phyloP scores from a whole-genome alignment of 345 rosid genomes.

The Eucalyptus sp. region DNA sequence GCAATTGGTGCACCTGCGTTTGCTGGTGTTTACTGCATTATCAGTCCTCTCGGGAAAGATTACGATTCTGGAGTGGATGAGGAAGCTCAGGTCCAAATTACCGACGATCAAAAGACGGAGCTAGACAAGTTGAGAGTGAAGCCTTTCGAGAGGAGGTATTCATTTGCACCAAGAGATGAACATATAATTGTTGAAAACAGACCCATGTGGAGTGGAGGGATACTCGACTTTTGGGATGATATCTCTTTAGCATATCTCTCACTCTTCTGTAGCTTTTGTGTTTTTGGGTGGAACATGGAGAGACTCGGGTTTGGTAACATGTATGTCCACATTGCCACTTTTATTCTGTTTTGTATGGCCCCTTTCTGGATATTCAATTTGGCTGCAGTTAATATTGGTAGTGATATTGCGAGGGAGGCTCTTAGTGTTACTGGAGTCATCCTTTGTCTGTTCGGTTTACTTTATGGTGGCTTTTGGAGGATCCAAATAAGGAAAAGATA shows the following conservation, averaged over 20 bases:
- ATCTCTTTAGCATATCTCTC: conserved; percentile 80
- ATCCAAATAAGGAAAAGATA: conserved; percentile 84
- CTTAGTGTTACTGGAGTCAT: conserved; percentile 57
- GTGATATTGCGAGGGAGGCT: conserved; percentile 48
- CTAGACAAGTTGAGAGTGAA: conserved; percentile 6
- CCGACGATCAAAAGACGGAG: conserved; percentile 10
- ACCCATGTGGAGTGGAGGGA: conserved; percentile 85
- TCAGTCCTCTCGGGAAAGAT: conserved; percentile 88
- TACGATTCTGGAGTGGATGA: conserved; percentile 46
- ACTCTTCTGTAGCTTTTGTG: conserved; percentile 73
- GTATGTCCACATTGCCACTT: conserved; percentile 91
- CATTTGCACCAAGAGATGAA: conserved; percentile 45
- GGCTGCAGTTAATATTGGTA: conserved; percentile 73
- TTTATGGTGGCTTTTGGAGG: conserved; percentile 97
- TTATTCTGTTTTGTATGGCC: conserved; percentile 74
- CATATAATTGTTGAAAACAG: conserved; percentile 23
- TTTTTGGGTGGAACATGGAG: conserved; percentile 98
- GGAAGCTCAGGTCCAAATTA: conserved; percentile 39
- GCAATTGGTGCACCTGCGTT: conserved; percentile 89
- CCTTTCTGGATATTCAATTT: conserved; percentile 90
- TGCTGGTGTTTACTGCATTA: conserved; percentile 66
- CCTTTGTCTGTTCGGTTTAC: conserved; percentile 74
- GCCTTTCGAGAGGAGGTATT: conserved; percentile 46
- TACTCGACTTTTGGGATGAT: conserved; percentile 81
- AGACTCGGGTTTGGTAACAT: conserved; percentile 93